Evolutionary conservation across 2,329 filamentous ascomycete species (phyloP).

Genomic region (Lachnellula cervina): DNA sequence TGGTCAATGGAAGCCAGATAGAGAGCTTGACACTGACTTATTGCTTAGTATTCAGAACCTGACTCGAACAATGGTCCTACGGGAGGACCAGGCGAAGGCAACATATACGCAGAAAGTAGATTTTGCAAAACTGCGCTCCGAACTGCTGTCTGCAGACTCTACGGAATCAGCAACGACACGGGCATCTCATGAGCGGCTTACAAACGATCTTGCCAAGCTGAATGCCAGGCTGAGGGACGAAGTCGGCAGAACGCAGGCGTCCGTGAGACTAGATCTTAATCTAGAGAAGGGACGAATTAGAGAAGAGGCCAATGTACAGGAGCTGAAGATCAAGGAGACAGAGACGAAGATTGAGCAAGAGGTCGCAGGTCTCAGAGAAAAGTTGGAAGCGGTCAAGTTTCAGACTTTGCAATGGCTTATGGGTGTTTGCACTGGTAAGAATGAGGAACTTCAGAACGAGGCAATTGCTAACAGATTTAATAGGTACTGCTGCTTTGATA

Average conservation of each 20-base stretch:
- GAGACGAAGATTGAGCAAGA: constrained; percentile 98
- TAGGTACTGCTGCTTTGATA: constrained; percentile 56
- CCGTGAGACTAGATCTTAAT: constrained; percentile 87
- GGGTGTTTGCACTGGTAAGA: constrained; percentile 63
- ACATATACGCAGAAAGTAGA: constrained; percentile 88
- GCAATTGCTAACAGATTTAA: constrained; percentile 10
- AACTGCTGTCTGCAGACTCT: constrained; percentile 86
- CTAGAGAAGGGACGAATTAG: constrained; percentile 94
- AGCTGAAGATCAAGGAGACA: constrained; percentile 97
- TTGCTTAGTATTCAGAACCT: constrained; percentile 79
- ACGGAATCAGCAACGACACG: constrained; percentile 87
- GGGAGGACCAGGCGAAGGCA: constrained; percentile 83
- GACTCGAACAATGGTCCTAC: constrained; percentile 94
- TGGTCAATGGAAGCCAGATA: background rate
- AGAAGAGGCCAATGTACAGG: constrained; percentile 93
- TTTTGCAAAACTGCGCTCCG: constrained; percentile 93
- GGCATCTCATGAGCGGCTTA: constrained; percentile 83
- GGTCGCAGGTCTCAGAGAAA: constrained; percentile 82
- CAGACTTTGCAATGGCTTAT: constrained; percentile 97
- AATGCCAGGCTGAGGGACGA: constrained; percentile 87
- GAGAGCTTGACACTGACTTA: constrained; percentile 6
- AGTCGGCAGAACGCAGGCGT: constrained; percentile 89
- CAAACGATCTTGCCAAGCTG: constrained; percentile 91
- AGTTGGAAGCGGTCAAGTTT: constrained; percentile 96
- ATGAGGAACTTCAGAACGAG: background rate